These are phyloP conservation scores for Mediolabrus comicus DNA, from an alignment of 108 stramenopile genomes.

Conservation along the genomic window DNA sequence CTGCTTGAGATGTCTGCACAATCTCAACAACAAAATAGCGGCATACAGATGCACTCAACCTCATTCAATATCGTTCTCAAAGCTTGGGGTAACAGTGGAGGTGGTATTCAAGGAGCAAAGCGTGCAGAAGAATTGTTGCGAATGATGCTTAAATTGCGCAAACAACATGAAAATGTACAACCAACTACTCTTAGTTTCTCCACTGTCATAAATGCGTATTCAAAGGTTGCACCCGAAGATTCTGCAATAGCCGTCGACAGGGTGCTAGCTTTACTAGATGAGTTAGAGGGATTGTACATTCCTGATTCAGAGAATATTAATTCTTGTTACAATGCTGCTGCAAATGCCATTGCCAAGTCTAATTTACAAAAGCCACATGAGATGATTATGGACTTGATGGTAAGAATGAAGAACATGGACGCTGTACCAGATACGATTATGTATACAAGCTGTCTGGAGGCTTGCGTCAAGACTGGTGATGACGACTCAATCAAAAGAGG, in stretches of 20 bases:
- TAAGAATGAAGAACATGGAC: constrained; percentile 39
- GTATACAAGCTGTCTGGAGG: constrained; percentile 18
- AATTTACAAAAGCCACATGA: constrained; percentile 10
- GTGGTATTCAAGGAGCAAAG: constrained; percentile 28
- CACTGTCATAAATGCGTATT: constrained; percentile 39
- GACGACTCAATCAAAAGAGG: constrained; percentile 9
- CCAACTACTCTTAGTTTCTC: constrained; percentile 34
- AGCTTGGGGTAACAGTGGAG: constrained; percentile 42
- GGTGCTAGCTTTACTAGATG: constrained; percentile 27
- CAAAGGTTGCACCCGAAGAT: constrained; percentile 22
- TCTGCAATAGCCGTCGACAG: constrained; percentile 8
- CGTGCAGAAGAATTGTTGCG: constrained; percentile 30
- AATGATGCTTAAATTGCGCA: constrained; percentile 30
- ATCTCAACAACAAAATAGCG: constrained; percentile 8
- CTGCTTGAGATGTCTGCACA: constrained; percentile 35
- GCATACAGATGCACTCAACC: constrained; percentile 12
- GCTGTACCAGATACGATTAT: constrained; percentile 26
- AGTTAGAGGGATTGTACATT: constrained; percentile 25
- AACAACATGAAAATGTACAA: constrained; percentile 29
- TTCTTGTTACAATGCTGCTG: constrained; percentile 40
- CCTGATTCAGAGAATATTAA: constrained; percentile 15
- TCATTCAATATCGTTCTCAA: constrained; percentile 51
- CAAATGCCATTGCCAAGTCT: constrained; percentile 25
- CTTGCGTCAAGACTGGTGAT: constrained; percentile 3
- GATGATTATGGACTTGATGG: constrained; percentile 24